These are phyloP conservation scores for maize (Zea mays) DNA, from an alignment of 176 grass and related monocot genomes.

Conservation along the genomic window DNA sequence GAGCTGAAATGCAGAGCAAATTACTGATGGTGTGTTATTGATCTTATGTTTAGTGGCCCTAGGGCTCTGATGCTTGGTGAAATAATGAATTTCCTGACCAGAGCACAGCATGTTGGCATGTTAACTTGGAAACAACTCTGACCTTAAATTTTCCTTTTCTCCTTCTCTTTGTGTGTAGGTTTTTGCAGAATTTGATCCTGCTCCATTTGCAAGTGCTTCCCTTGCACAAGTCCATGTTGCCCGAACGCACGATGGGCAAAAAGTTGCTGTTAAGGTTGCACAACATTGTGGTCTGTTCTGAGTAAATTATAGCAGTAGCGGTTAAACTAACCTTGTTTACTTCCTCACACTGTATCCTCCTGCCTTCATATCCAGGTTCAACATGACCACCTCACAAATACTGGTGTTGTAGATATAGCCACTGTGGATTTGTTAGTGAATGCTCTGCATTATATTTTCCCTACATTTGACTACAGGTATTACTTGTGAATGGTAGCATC, in stretches of 20 bases:
- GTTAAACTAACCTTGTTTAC: conserved; percentile 14
- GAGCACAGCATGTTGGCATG: neutral
- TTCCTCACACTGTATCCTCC: neutral
- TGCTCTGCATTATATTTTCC: conserved; percentile 74
- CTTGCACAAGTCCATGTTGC: conserved; percentile 98
- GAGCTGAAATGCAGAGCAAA: neutral
- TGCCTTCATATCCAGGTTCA: conserved; percentile 68
- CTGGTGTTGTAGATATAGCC: conserved; percentile 78
- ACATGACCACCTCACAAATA: conserved; percentile 75
- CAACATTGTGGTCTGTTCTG: neutral
- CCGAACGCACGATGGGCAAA: conserved; percentile 77
- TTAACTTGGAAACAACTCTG: conserved; percentile 8
- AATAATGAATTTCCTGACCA: neutral
- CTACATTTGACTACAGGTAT: conserved; percentile 96
- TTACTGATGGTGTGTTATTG: neutral
- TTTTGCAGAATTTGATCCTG: conserved; percentile 91
- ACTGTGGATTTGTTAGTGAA: conserved; percentile 88
- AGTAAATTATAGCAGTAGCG: neutral
- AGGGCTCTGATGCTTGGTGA: neutral
- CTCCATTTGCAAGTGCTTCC: conserved; percentile 91
- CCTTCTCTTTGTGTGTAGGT: conserved; percentile 39
- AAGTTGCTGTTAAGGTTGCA: conserved; percentile 89
- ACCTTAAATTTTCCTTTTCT: neutral
- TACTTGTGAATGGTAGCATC: neutral
- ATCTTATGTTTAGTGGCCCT: neutral